Base-by-base conservation (phyloP, 768 basidiomycete species). In the Daedaleopsis nitida region DNA sequence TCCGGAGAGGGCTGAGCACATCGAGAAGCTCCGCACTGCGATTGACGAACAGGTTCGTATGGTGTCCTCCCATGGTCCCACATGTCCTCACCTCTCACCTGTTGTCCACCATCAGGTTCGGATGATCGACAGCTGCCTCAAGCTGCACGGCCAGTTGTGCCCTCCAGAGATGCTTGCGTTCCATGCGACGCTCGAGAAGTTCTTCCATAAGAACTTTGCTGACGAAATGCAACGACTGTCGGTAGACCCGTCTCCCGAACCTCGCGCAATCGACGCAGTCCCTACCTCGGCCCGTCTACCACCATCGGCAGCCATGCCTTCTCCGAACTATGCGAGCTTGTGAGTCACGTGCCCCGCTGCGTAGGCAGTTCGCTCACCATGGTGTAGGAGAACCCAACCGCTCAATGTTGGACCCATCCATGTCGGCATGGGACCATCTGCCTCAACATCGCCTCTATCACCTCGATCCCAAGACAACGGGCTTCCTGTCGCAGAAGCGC, bases 131-230 rank as follows among this genome's bases (percentile, higher is more conserved):
- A 85, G 83, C 55, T 95, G 93, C 70, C 80, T 98, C 55, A 86
- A 84, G 66, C 81, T 98, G 6, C 95, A 98, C 70, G 87, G 86
- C 2, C 81, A 86, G 48, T 76, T 96, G 34, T 95, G 94, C 70
- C 85, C 92, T 0, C 83, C 86, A 13, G 94, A 95, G 72, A 96
- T 97, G 83, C 76, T 89, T n/a, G 83, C 87, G 5, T 98, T 98
- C 82, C 96, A 98, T 70, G 87, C 89, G 60, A 94, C 93, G 0
- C 79, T 98, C 48, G 88, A 92, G 71, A 87, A 83, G 62, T 89
- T 94, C 74, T 94, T 93, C 80, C 83, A 79, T 57, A 91, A 89
- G 73, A 92, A 92, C 69, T 94, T 92, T 76, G 74, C 83, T 4
- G 92, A 94, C 39, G 92, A 94, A 70, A 89, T 94, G 48, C 82